These are phyloP conservation scores for Erodium trifolium DNA, from an alignment of 441 rosid genomes.

Conservation along the genomic window DNA sequence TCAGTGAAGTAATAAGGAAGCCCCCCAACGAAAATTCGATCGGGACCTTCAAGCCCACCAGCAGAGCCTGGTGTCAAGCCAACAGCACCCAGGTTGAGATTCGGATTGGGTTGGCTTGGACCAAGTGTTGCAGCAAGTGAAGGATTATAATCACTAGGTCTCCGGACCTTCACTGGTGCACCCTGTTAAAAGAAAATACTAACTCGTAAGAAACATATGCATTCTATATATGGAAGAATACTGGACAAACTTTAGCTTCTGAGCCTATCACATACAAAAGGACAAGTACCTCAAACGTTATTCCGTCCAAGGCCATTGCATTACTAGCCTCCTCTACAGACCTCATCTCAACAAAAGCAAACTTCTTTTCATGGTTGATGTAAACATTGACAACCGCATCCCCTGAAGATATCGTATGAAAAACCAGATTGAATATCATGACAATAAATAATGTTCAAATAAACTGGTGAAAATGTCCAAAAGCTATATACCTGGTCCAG, in stretches of 20 bases:
- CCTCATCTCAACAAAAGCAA: constrained; percentile 49
- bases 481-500: constrained; percentile 24
- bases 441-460: background rate
- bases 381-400: constrained; percentile 46
- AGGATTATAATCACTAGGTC: constrained; percentile 33
- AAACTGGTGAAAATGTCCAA: background rate
- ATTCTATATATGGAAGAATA: background rate
- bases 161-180: constrained; percentile 28
- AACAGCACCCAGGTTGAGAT: constrained; percentile 29
- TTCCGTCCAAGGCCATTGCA: constrained; percentile 46
- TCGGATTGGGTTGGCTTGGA: constrained; percentile 30
- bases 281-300: constrained; percentile 33
- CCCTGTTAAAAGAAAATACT: constrained; percentile 21
- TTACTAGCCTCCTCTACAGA: constrained; percentile 44
- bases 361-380: constrained; percentile 44
- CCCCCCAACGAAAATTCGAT: constrained; percentile 32
- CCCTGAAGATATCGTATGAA: constrained; percentile 21
- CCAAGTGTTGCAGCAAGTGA: constrained; percentile 32
- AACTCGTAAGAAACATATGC: background rate
- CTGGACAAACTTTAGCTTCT: background rate
- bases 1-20: constrained; percentile 32
- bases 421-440: background rate
- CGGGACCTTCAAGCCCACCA: constrained; percentile 31
- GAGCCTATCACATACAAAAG: background rate
- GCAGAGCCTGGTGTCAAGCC: constrained; percentile 26